Percentiles rank a stretch among this genome's conserved stretches.
Evolutionary conservation across 805 yeast species (phyloP).

Genomic region (Cyberlindnera samutprakarnensis): DNA sequence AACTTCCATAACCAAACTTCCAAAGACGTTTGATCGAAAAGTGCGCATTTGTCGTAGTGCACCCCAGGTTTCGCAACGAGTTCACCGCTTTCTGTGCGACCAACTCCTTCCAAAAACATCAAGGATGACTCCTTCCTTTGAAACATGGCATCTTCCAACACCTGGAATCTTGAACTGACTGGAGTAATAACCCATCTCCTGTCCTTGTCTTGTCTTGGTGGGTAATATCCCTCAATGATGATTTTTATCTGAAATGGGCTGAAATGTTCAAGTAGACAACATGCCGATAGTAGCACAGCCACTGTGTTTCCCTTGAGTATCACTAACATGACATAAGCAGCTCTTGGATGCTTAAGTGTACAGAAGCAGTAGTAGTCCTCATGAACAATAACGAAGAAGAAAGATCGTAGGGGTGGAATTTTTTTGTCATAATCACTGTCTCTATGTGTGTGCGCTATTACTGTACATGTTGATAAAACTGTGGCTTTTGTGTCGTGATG

Average conservation of each 20-base stretch:
- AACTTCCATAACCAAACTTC: neutral
- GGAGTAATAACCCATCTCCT: conserved; percentile 1
- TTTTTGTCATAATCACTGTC: too few species aligned
- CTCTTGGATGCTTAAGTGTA: too few species aligned
- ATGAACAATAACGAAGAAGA: too few species aligned
- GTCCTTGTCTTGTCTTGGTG: neutral
- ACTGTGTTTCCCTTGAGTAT: conserved; percentile 4
- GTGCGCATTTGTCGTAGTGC: neutral
- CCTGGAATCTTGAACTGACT: neutral
- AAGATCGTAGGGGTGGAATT: too few species aligned
- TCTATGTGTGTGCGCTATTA: too few species aligned
- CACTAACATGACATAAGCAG: too few species aligned
- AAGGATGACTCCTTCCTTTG: neutral
- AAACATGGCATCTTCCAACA: conserved; percentile 2
- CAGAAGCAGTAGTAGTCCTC: too few species aligned
- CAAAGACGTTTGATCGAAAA: neutral
- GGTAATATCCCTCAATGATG: neutral
- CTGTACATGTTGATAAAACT: too few species aligned
- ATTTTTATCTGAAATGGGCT: neutral
- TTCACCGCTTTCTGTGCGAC: neutral
- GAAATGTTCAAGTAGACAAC: neutral
- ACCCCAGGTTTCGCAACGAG: conserved; percentile 1
- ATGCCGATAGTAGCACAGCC: conserved; percentile 2
- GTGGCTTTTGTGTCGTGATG: too few species aligned
- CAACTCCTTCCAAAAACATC: conserved; percentile 1